Percentiles rank a stretch among this genome's conserved stretches.
Conservation (phyloP, 1,284 basidiomycete genomes). For the Trametes sp. region DNA sequence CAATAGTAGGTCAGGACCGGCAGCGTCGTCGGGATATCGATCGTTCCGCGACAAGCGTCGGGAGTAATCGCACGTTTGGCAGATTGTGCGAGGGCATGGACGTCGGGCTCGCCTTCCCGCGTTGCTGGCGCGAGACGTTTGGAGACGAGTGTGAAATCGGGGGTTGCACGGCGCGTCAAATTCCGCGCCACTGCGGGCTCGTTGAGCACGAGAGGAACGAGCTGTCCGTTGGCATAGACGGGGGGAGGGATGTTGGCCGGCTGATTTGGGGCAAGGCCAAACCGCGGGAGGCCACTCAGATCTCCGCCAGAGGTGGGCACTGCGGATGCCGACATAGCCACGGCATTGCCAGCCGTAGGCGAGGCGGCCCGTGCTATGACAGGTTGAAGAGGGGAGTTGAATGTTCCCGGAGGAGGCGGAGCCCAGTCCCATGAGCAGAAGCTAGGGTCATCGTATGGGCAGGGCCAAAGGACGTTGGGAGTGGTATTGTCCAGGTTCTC, state of each 20-base stretch:
- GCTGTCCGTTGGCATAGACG: constrained; percentile 11
- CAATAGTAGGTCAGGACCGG: constrained; percentile 18
- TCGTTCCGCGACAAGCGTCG: background rate
- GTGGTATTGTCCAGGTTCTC: constrained; percentile 20
- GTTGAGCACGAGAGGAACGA: background rate
- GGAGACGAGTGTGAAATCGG: background rate
- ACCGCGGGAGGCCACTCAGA: background rate
- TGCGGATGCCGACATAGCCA: background rate
- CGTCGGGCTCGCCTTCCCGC: background rate
- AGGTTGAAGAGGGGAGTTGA: background rate
- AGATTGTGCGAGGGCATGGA: background rate
- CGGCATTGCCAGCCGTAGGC: background rate
- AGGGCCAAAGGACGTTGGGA: constrained; percentile 17
- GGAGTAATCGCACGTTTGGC: constrained; percentile 7
- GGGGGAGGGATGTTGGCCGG: constrained; percentile 17
- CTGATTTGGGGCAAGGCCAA: constrained; percentile 8
- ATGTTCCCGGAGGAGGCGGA: background rate
- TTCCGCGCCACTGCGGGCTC: background rate
- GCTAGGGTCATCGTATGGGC: constrained; percentile 11
- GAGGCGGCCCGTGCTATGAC: background rate
- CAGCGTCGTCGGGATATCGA: constrained; percentile 1
- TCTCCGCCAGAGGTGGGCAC: background rate
- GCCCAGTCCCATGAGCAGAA: constrained; percentile 21
- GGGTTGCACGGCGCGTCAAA: background rate
- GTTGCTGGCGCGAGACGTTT: background rate